These are phyloP conservation scores for Chaetomium olivaceum DNA, from an alignment of 2,329 filamentous ascomycete genomes.

Conservation along the genomic window DNA sequence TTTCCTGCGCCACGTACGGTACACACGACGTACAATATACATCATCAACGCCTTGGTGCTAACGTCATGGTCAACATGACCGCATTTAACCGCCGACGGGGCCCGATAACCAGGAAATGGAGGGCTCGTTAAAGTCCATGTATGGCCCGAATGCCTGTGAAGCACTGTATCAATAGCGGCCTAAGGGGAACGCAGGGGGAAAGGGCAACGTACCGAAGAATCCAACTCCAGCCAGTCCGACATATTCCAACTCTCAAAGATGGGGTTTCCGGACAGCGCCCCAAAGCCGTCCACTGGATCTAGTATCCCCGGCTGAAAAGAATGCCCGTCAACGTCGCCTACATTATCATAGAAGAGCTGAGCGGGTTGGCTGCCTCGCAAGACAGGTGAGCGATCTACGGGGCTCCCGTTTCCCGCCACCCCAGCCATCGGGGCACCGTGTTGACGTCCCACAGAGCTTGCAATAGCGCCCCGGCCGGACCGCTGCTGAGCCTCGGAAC, in stretches of 20 bases:
- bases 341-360: not conserved
- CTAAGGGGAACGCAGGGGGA: too few species aligned
- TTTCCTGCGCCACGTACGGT: too few species aligned
- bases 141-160: constrained; percentile 1
- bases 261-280: not conserved
- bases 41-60: too few species aligned
- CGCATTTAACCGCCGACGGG: not conserved
- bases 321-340: not conserved
- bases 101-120: not conserved
- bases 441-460: not conserved
- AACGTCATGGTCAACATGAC: not conserved
- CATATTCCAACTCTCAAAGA: constrained; percentile 7
- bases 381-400: too few species aligned
- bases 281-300: not conserved
- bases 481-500: constrained; percentile 1
- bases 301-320: not conserved
- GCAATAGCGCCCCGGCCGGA: not conserved
- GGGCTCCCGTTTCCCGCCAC: not conserved
- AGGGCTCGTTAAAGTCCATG: not conserved
- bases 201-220: not conserved
- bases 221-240: constrained; percentile 3
- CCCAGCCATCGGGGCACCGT: not conserved
- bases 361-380: not conserved
- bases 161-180: not conserved
- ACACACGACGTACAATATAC: too few species aligned